Evolutionary conservation across 371 early-diverging fungal species (phyloP).

Genomic region (Mucor plumbeus): DNA sequence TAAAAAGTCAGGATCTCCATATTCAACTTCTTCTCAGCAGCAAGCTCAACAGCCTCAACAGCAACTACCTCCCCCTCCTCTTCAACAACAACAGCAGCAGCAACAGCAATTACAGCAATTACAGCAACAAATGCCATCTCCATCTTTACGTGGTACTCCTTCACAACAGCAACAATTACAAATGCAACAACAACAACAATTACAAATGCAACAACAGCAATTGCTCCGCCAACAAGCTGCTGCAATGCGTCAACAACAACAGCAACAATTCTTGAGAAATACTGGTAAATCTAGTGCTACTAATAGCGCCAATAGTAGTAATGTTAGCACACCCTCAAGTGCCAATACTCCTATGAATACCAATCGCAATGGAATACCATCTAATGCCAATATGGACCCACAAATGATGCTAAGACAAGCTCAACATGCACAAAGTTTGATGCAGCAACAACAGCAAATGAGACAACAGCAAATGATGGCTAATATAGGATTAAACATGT

Average conservation of each 20-base stretch:
- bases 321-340: constrained; percentile 1
- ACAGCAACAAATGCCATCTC: constrained; percentile 4
- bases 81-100: constrained; percentile 21
- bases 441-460: constrained; percentile 31
- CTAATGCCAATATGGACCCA: constrained; percentile 29
- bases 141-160: neutral
- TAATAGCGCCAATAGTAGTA: constrained; percentile 5
- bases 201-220: constrained; percentile 12
- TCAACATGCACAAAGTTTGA: constrained; percentile 28
- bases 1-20: constrained; percentile 23
- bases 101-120: neutral
- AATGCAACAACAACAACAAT: constrained; percentile 12
- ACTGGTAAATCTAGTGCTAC: constrained; percentile 1
- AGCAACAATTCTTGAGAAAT: constrained; percentile 8
- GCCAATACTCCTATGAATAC: neutral
- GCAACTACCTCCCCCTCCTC: constrained; percentile 23
- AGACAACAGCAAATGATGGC: constrained; percentile 40
- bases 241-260: constrained; percentile 18
- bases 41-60: neutral
- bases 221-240: constrained; percentile 15
- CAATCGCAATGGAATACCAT: neutral
- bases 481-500: constrained; percentile 18
- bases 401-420: constrained; percentile 35
- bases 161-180: constrained; percentile 24
- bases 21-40: constrained; percentile 16